Percentiles rank a stretch among this genome's conserved stretches.
phyloP scores from a whole-genome alignment of 345 rosid genomes.

The Limnanthes douglasii region DNA sequence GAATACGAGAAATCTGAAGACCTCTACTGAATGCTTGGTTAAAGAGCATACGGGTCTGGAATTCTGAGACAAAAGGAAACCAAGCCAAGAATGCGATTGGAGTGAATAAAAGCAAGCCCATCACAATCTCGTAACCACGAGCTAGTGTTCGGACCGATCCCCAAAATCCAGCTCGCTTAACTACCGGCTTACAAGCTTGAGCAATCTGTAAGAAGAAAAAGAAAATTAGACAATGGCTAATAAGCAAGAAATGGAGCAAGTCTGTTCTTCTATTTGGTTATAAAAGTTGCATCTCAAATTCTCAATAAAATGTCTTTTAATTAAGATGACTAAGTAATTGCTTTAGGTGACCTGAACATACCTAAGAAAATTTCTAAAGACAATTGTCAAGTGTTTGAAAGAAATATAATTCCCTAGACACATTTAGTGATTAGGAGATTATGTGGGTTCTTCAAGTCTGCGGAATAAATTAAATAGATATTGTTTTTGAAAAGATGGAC shows the following conservation, averaged over 20 bases:
- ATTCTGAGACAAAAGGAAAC: conserved; percentile 87
- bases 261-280: too few species aligned
- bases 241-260: conserved; percentile 1
- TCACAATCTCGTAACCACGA: conserved; percentile 52
- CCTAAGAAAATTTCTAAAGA: too few species aligned
- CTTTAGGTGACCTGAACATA: too few species aligned
- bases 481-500: too few species aligned
- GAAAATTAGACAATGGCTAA: not conserved
- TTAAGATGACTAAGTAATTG: too few species aligned
- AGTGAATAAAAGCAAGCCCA: conserved; percentile 70
- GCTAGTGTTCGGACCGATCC: conserved; percentile 52
- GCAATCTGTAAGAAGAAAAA: conserved; percentile 32
- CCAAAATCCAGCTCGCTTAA: conserved; percentile 48
- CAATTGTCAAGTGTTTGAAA: too few species aligned
- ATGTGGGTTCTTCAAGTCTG: too few species aligned
- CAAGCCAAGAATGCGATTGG: conserved; percentile 86
- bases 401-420: too few species aligned
- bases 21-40: conserved; percentile 97
- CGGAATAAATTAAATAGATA: too few species aligned
- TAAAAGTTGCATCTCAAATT: conserved; percentile 1
- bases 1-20: conserved; percentile 78
- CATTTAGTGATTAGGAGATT: too few species aligned
- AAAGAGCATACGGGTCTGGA: conserved; percentile 83
- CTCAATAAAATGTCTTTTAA: too few species aligned
- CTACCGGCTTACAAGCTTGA: conserved; percentile 63